A percentile compares a stretch with the other conserved stretches of the same genome.
Evolutionary conservation across 495 filamentous ascomycete genomes (phyloP).

Genomic region (Tuber indicum): DNA sequence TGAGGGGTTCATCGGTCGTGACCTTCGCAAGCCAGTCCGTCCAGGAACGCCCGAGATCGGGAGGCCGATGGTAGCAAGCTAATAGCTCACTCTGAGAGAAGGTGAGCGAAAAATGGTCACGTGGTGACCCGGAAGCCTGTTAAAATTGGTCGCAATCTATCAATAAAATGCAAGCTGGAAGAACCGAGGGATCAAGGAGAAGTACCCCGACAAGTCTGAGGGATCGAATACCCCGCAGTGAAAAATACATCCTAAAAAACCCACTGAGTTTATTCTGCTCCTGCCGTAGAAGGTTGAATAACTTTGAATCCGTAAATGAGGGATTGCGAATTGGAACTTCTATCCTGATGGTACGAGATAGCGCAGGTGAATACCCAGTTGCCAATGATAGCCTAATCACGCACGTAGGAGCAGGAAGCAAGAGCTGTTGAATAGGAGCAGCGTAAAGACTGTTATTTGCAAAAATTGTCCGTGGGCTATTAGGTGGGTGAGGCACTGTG

Average conservation of each 20-base stretch:
- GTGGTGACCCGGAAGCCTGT: background rate
- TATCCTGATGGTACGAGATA: background rate
- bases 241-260: constrained; percentile 20
- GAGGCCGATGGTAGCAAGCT: background rate
- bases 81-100: background rate
- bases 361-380: background rate
- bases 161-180: background rate
- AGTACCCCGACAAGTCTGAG: constrained; percentile 22
- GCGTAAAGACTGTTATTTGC: background rate
- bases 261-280: constrained; percentile 21
- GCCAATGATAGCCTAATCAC: background rate
- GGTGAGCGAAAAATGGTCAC: background rate
- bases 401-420: background rate
- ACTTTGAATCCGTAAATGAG: constrained; percentile 7
- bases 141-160: background rate
- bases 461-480: background rate
- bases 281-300: constrained; percentile 16
- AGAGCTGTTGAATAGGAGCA: background rate
- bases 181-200: background rate
- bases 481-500: background rate
- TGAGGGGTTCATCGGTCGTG: background rate
- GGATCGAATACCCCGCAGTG: constrained; percentile 19
- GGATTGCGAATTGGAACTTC: background rate
- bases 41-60: background rate
- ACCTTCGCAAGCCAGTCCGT: background rate